Evolutionary conservation across 2,329 filamentous ascomycete genomes (phyloP).

Genomic region (Penicillium griseofulvum): DNA sequence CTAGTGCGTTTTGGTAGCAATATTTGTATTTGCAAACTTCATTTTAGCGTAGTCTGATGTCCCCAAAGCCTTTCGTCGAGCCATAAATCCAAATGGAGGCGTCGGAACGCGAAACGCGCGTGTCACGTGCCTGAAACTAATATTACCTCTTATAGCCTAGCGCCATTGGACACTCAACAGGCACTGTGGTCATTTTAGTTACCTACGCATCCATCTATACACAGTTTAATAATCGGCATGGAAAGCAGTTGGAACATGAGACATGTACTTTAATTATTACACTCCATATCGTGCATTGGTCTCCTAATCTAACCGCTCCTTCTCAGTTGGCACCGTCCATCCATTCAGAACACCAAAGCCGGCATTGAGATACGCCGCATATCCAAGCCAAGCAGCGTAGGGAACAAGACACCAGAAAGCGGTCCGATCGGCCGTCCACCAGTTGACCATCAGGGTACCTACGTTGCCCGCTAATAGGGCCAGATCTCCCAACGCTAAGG

Average conservation of each 20-base stretch:
- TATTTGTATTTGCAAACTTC: rapidly evolving
- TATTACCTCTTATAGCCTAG: constrained; percentile 27
- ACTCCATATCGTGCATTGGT: not conserved
- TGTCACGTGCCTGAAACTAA: constrained; percentile 30
- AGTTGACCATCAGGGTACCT: constrained; percentile 68
- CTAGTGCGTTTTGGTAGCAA: not conserved
- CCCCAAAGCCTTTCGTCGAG: not conserved
- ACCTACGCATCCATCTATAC: not conserved
- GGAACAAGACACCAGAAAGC: constrained; percentile 74
- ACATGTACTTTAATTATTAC: no score
- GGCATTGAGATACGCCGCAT: constrained; percentile 79
- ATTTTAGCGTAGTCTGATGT: not conserved
- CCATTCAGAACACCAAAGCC: constrained; percentile 65
- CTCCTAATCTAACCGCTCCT: constrained; percentile 41
- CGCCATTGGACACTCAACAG: not conserved
- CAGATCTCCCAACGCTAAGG: constrained; percentile 73
- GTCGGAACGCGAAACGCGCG: constrained; percentile 25
- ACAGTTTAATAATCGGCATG: not conserved
- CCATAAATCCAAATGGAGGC: not conserved
- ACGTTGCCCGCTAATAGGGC: constrained; percentile 69
- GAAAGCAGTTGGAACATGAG: not conserved
- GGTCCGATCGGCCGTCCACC: constrained; percentile 69
- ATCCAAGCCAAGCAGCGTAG: constrained; percentile 82
- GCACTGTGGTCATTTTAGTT: not conserved
- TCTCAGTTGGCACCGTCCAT: constrained; percentile 43